Percentiles rank a stretch among this genome's conserved stretches.
These are phyloP conservation scores for Rhododendron williamsianum DNA, from an alignment of 148 eudicot species.

Conservation along the genomic window DNA sequence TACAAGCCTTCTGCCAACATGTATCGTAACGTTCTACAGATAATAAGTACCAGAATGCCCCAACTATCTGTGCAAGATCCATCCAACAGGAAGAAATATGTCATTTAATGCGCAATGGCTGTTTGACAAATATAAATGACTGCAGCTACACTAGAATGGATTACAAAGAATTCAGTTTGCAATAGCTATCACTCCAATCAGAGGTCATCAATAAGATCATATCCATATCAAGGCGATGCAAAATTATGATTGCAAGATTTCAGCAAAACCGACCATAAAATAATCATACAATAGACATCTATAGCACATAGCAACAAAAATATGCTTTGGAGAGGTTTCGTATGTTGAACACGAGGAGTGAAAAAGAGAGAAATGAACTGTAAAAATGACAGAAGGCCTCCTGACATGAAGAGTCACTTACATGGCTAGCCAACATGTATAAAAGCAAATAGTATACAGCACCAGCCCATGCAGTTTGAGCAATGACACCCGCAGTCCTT, in stretches of 20 bases:
- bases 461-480: constrained; percentile 98
- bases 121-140: neutral
- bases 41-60: constrained; percentile 87
- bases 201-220: neutral
- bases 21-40: constrained; percentile 83
- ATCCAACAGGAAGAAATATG: constrained; percentile 5
- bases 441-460: constrained; percentile 84
- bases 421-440: constrained; percentile 98
- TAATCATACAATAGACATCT: neutral
- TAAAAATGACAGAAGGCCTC: neutral
- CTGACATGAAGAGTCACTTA: constrained; percentile 32
- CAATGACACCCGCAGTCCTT: constrained; percentile 94
- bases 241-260: neutral
- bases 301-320: neutral
- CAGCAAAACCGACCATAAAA: neutral
- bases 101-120: neutral
- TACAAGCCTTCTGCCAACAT: constrained; percentile 86
- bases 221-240: neutral
- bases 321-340: neutral
- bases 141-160: neutral
- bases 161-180: neutral
- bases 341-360: neutral
- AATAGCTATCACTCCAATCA: neutral
- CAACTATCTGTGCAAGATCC: constrained; percentile 65
- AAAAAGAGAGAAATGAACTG: neutral